Conservation (phyloP, 1,284 basidiomycete species). For the Boletellus dicymbophilus region DNA sequence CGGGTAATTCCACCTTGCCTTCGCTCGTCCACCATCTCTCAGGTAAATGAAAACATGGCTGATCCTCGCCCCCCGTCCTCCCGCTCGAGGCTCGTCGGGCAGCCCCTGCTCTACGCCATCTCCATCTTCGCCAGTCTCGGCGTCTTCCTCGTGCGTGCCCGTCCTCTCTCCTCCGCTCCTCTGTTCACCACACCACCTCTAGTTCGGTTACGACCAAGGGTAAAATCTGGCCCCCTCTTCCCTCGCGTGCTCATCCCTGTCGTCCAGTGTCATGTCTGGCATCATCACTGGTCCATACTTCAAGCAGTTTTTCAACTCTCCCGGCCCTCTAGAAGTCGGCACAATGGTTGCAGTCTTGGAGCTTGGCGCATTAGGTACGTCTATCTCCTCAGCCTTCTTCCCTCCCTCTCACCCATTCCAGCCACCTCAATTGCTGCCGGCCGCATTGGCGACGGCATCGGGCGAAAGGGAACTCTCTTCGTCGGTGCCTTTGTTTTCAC, state of each 20-base stretch:
- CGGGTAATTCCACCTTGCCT: conserved; percentile 10
- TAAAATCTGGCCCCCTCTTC: conserved; percentile 30
- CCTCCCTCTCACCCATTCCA: conserved; percentile 33
- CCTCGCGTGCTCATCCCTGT: conserved; percentile 32
- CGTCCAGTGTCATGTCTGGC: conserved; percentile 79
- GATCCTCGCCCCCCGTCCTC: conserved; percentile 32
- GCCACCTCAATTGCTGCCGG: conserved; percentile 92
- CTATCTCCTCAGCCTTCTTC: not conserved
- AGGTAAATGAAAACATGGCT: conserved; percentile 48
- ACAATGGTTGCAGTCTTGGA: conserved; percentile 95
- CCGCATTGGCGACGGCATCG: conserved; percentile 84
- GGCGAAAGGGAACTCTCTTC: conserved; percentile 87
- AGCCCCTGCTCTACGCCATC: conserved; percentile 79
- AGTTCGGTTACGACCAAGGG: conserved; percentile 97
- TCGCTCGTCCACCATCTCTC: conserved; percentile 16
- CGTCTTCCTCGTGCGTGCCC: conserved; percentile 75
- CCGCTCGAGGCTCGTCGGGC: conserved; percentile 70
- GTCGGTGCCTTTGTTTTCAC: conserved; percentile 88
- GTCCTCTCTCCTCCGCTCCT: not conserved
- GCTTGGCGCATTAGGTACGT: conserved; percentile 87
- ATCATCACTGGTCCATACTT: conserved; percentile 96
- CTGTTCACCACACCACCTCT: conserved; percentile 20
- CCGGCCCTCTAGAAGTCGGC: conserved; percentile 66
- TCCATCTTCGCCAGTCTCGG: conserved; percentile 87
- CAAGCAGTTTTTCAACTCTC: conserved; percentile 79